Base-by-base conservation (phyloP, 345 rosid species). In the Melastoma malabathricum region DNA sequence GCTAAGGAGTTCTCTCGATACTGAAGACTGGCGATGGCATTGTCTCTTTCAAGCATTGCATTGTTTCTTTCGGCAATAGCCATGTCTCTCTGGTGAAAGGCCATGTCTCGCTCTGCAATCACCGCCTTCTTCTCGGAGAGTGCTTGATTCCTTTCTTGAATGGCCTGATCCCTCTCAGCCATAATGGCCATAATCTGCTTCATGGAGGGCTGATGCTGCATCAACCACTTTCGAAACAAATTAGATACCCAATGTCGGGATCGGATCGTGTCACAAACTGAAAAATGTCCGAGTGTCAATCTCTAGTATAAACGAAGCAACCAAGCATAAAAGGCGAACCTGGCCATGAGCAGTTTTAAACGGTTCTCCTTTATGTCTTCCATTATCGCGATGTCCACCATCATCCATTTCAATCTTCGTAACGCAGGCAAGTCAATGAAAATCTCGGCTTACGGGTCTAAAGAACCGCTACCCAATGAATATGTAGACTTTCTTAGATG, bases 171-270 rank as follows among this genome's bases (percentile, higher is more conserved):
- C 18, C 97, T 79, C 75, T 93, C 97, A 15, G 95, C 90, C 80
- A 93, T 85, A 54, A 93, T 80, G 46, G 80, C 71, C 97, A 93
- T 93, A 52, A 93, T 87, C 75, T 93, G 99, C 76, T 93, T 93
- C 97, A 93, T 93, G 16, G 99, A 85, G 46, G 97, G 99, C 73
- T 85, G 96, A 68, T 81, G 80, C 64, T 79, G 99, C 88, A 83
- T 72, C 72, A 84, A 63, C 95, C 94, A 88, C 95, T 92, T 82
- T 12, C 67, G 64, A 34, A 55, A 55, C 47, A 58, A 69, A 13
- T 57, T 54, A 18, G 52, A 53, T 31, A 46, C 55, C 60, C 51
- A 68, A 44, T 23, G 50, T 46, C 18, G 34, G 25, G 18, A 41
- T 19, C 46, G 13, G 18, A 3, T 31, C 10, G 6, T 51, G 19